Base-by-base conservation (phyloP, 176 grass and related monocot species). In the Paspalum notatum region DNA sequence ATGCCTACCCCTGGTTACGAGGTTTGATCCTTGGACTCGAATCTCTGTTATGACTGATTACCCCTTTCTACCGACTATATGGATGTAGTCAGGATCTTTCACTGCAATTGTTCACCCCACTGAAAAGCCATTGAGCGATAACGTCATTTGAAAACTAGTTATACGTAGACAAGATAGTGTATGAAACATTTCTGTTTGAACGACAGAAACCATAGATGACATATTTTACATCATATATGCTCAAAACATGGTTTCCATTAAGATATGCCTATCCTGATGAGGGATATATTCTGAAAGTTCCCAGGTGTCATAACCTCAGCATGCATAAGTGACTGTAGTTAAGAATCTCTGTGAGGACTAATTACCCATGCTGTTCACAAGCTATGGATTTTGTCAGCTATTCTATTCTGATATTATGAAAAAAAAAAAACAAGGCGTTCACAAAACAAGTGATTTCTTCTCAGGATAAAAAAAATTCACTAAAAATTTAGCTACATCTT, bases 1-100 rank as follows among this genome's bases (percentile, higher is more conserved):
- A 79, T 93, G 66, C 79, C 54, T 9, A 71, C 77, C 13, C 90
- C 96, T 55, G 42, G 67, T 42, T 89, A 59, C 14, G 86, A 93
- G 90, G 96, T 98, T 84, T 44, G 85, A 66, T 64, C 15, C 10
- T 8, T 5, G 8, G 5, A 72, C 50, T 66, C 24, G 27, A 63
- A 25, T 57, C 20, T 47, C 20, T 76, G 1, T 12, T 8, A 54
- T 41, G 18, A 50, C 12, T 20, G 12, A 52, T 68, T 84, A 20
- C 6, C 20, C 8, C 43, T 59, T 20, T 40, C 7, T 41, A 22
- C 22, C 43, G 59, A 41, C 20, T 13, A 27, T 61, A n/a, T 66
- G 17, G 16, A 60, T 60, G 51, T 74, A 53, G 27, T 16, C 21
- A 62, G 21, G 21, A 50, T 9, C 9, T 24, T 44, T 76, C 17